Evolutionary conservation across 1,139 yeast genomes (phyloP), one percentile per base, ranked within the genome.

Genomic region (Blastobotrys apis): DNA sequence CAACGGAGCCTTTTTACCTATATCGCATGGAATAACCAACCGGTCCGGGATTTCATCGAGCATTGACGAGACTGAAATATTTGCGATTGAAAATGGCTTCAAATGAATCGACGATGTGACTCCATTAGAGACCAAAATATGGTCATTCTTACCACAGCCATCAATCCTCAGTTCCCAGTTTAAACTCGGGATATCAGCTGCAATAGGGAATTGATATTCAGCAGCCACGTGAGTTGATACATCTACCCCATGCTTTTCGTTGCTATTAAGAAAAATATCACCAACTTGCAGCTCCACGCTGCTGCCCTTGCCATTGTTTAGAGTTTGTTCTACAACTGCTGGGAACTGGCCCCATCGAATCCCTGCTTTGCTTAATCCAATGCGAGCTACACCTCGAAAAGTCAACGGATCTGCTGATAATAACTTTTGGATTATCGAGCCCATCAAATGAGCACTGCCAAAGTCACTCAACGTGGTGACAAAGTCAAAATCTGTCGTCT

Each of bases 131-230:
- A 56, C 49, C 23, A 54, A 26, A n/a, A 19, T 35, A 6, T 42
- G 44, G 6, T 31, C 41, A 29, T 41, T 43, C n/a, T 25, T 23
- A 5, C 37, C 44, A 47, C 63, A 58, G 3, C 60, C 61, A 2
- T 55, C 52, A 16, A 58, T 47, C 20, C 36, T 50, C 26, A 58
- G 22, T 10, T 43, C 46, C 63, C 63, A 58, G 3, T 41, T 34
- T 10, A 58, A 41, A 26, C 50, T 37, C 6, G 60, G 60, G 9
- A 56, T 41, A 26, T 44, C 36, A 4, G 52, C 51, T 13, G 43
- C 43, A 2, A 52, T 39, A 3, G 57, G 48, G 9, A 45, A 48
- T n/a, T 42, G 39, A 37, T 44, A 51, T 5, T 45, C 43, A 1
- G 51, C 43, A n/a, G 47, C 32, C 1, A 53, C 48, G 8, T 27